phyloP scores from a whole-genome alignment of 495 filamentous ascomycete genomes.

The Penicillium lividum region DNA sequence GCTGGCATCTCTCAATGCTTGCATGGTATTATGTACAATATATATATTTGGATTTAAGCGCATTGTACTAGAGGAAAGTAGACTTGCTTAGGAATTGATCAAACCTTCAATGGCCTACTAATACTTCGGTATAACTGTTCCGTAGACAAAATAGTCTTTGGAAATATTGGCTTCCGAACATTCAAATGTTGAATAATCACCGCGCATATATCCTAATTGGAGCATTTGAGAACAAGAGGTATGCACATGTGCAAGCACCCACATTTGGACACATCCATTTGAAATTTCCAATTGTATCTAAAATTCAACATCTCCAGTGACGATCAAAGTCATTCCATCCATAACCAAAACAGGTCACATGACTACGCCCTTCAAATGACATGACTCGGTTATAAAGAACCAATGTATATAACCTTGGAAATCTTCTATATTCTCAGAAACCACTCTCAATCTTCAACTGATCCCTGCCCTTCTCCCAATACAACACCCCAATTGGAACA shows the following conservation, averaged over 20 bases:
- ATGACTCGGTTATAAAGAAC: too few species aligned
- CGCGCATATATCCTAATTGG: neutral
- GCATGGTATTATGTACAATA: slow-evolving; percentile 2
- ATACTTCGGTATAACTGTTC: neutral
- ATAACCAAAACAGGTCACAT: too few species aligned
- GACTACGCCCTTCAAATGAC: too few species aligned
- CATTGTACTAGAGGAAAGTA: neutral
- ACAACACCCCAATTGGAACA: neutral
- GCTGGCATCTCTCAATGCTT: slow-evolving; percentile 21
- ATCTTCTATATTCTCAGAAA: too few species aligned
- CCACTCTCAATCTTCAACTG: too few species aligned
- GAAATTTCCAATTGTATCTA: too few species aligned
- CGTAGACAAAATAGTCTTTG: too few species aligned
- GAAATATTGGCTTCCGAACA: too few species aligned
- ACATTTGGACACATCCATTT: neutral
- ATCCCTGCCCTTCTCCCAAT: neutral
- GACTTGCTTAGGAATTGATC: neutral
- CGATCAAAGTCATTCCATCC: too few species aligned
- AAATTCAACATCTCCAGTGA: too few species aligned
- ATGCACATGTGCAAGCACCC: neutral
- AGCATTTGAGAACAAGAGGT: neutral
- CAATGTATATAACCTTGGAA: too few species aligned
- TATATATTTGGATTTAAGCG: slow-evolving; percentile 1
- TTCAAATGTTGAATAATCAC: too few species aligned
- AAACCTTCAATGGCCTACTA: neutral